Conservation (phyloP, 2,329 filamentous ascomycete genomes). For the Neurospora crassa region DNA sequence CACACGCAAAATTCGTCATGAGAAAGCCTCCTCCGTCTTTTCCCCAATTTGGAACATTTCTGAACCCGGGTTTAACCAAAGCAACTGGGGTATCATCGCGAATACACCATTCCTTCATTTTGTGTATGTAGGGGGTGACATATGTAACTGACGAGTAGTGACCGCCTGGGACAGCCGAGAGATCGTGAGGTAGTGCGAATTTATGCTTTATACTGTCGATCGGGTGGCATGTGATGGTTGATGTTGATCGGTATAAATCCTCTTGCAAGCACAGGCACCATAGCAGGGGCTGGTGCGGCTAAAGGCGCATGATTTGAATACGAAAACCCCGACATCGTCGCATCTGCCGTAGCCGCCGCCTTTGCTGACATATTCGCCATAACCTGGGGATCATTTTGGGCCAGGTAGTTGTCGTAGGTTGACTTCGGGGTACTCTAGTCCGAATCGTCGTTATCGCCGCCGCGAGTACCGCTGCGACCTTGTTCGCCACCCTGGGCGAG, state of each 20-base stretch:
- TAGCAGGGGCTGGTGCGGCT: not conserved
- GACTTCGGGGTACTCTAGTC: not conserved
- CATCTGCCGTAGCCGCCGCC: not conserved
- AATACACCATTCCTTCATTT: not conserved
- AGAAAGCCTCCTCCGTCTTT: not conserved
- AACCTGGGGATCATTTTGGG: constrained; percentile 1
- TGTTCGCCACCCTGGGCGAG: not conserved
- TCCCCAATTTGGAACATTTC: not conserved
- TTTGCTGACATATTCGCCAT: not conserved
- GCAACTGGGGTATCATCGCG: not conserved
- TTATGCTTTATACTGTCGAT: not conserved
- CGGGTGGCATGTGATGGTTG: not conserved
- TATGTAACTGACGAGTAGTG: not conserved
- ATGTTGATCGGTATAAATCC: not conserved
- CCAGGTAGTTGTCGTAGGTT: not conserved
- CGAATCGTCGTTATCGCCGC: not conserved
- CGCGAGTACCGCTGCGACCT: not conserved
- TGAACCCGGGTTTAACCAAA: not conserved
- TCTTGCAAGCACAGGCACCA: not conserved
- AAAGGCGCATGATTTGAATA: not conserved
- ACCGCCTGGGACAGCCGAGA: not conserved
- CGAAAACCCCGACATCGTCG: not conserved
- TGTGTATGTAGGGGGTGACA: not conserved
- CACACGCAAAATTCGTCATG: not conserved
- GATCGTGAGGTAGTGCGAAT: not conserved